These are phyloP conservation scores for Clonostachys sp. DNA, from an alignment of 2,329 filamentous ascomycete genomes.

Conservation along the genomic window DNA sequence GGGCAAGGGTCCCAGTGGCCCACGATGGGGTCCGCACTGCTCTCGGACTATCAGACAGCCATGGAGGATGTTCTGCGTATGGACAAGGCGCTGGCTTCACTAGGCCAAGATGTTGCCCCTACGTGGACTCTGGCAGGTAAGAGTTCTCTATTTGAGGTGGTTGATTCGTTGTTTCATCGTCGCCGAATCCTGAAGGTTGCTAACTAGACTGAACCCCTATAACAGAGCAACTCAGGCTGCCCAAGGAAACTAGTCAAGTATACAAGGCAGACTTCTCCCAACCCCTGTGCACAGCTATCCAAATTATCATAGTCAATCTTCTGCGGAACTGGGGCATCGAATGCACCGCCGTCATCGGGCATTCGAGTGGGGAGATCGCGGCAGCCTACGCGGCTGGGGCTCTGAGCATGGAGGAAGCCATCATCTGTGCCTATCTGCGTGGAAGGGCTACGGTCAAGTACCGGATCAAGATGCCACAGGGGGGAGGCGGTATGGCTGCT, in stretches of 20 bases:
- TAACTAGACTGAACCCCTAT: too few species aligned
- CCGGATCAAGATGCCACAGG: constrained; percentile 8
- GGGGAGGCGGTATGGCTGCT: constrained; percentile 4
- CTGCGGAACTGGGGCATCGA: constrained; percentile 19
- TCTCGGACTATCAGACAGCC: background rate
- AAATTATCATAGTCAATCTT: constrained; percentile 32
- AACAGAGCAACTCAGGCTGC: too few species aligned
- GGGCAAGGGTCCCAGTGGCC: constrained; percentile 17
- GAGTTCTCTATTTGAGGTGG: too few species aligned
- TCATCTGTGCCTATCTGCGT: constrained; percentile 1
- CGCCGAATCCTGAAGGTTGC: too few species aligned
- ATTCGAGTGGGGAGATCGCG: constrained; percentile 33
- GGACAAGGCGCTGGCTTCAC: background rate
- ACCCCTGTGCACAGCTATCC: constrained; percentile 25
- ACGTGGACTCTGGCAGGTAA: too few species aligned
- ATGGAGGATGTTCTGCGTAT: background rate
- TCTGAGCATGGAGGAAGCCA: constrained; percentile 8
- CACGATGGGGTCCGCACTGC: constrained; percentile 9
- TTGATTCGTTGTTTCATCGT: too few species aligned
- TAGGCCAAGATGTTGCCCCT: too few species aligned
- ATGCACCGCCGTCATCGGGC: constrained; percentile 25
- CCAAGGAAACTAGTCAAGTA: background rate
- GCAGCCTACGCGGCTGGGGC: constrained; percentile 30
- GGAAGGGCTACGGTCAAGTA: constrained; percentile 14
- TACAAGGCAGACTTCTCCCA: constrained; percentile 13